phyloP scores from a whole-genome alignment of 495 filamentous ascomycete species.

The Thermothielavioides terrestris region DNA sequence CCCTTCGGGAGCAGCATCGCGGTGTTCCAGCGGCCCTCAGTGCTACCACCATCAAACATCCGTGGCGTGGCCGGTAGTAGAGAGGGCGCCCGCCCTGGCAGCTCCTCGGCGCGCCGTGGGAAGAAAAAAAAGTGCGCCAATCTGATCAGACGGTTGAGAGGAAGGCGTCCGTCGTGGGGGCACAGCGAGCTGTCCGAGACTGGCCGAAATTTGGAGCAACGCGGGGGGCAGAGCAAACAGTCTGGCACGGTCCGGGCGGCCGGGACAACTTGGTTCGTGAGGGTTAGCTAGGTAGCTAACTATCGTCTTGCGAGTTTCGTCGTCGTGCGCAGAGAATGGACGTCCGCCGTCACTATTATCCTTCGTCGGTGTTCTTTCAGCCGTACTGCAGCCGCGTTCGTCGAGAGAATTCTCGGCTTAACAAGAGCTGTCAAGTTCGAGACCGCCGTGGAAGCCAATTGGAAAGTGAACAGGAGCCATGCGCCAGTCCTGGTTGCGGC shows the following conservation, averaged over 20 bases:
- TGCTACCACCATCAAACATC: conserved; percentile 26
- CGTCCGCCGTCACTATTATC: too few species aligned
- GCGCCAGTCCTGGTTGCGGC: not conserved
- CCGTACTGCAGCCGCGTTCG: not conserved
- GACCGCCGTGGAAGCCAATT: too few species aligned
- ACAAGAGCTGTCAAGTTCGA: too few species aligned
- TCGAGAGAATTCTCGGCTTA: too few species aligned
- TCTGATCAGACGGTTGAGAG: not conserved
- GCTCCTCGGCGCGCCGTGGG: too few species aligned
- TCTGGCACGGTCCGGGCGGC: not conserved
- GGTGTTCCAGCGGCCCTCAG: conserved; percentile 27
- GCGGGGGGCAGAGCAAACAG: not conserved
- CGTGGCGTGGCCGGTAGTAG: conserved; percentile 5
- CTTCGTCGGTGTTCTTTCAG: not conserved
- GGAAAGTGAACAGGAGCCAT: not conserved
- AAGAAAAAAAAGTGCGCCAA: too few species aligned
- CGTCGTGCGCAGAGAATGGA: too few species aligned
- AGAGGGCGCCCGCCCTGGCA: conserved; percentile 3
- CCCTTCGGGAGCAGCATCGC: conserved; percentile 70
- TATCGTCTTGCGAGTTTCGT: too few species aligned
- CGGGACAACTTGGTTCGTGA: too few species aligned
- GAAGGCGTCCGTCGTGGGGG: not conserved
- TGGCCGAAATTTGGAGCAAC: too few species aligned
- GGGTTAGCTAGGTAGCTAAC: too few species aligned
- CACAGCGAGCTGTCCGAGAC: not conserved